These are phyloP conservation scores for Panicum miliaceum DNA, from an alignment of 176 grass and related monocot genomes.

Conservation along the genomic window DNA sequence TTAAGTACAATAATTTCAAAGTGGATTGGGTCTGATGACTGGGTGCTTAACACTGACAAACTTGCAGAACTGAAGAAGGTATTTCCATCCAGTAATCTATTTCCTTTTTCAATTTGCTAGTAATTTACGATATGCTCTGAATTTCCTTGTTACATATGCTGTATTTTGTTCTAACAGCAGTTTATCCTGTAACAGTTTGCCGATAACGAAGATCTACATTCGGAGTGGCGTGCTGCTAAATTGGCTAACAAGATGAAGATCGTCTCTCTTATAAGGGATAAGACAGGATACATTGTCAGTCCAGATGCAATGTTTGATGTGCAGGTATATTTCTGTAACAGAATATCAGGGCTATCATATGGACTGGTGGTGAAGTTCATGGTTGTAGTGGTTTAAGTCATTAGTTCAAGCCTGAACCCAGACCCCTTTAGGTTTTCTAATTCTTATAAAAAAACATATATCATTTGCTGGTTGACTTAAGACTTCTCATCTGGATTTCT, in stretches of 20 bases:
- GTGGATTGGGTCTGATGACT: constrained; percentile 92
- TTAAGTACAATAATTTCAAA: constrained; percentile 89
- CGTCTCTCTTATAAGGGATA: constrained; percentile 83
- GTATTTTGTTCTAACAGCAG: constrained; percentile 21
- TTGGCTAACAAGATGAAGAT: constrained; percentile 83
- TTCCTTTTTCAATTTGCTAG: neutral
- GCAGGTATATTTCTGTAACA: constrained; percentile 72
- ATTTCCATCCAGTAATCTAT: constrained; percentile 1
- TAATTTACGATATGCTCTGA: neutral
- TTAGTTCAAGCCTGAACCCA: neutral
- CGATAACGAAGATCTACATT: constrained; percentile 81
- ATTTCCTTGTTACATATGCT: neutral
- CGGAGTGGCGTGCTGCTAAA: constrained; percentile 84
- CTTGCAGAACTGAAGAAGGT: constrained; percentile 84
- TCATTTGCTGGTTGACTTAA: constrained; percentile 20
- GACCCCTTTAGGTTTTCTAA: constrained; percentile 6
- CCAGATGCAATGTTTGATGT: constrained; percentile 98
- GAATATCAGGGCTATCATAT: constrained; percentile 3
- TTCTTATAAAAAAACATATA: constrained; percentile 24
- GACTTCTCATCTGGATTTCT: constrained; percentile 43
- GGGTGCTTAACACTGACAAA: constrained; percentile 89
- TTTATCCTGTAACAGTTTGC: constrained; percentile 70
- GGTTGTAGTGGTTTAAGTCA: neutral
- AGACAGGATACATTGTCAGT: constrained; percentile 94
- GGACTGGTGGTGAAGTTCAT: neutral